Evolutionary conservation across 495 filamentous ascomycete genomes (phyloP), one percentile per base, ranked within the genome.

Genomic region (Rhypophila decipiens): DNA sequence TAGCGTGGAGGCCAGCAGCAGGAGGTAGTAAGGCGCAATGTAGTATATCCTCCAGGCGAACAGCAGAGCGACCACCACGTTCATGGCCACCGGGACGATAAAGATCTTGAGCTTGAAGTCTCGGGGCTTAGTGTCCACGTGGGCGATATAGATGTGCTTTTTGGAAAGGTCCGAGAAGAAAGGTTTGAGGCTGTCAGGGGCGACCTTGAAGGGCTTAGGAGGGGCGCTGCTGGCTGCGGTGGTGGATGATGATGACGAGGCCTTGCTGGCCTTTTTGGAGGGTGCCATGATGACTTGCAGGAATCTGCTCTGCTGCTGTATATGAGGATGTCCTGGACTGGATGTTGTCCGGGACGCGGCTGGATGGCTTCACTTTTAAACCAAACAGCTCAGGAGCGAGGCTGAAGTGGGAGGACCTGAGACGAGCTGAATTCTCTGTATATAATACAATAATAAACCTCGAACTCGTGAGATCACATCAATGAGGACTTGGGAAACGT

Each of bases 101-200:
- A 91, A 95, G 60, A 88, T 79, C 53, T 85, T 83, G 49, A 73
- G 74, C 67, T 94, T 95, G 71, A 85, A 77, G 23, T 71, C 68
- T 20, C 52, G 53, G 0, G 76, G 77, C 35, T 82, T 78, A 31
- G 56, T 68, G 72, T 95, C 88, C 68, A 91, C 69, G 70, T 90
- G 86, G 21, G 80, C 71, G 52, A 95, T 78, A 74, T 95, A 93
- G 60, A 91, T 72, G 60, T 86, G 77, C 19, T 72, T 56, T 21
- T 70, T 65, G 52, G 78, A 71, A 51, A 91, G 77, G 18, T 70
- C 76, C 31, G 71, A 50, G 58, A 83, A 70, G 64, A 91, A 79
- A 17, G 83, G 76, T 12, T 71, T 44, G 33, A 90, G 75, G 18
- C 66, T 58, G 19, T 72, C 44, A 3, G 86, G 78, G 0, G 79